Conservation (phyloP, 2,329 filamentous ascomycete species). For the Diplodia intermedia region DNA sequence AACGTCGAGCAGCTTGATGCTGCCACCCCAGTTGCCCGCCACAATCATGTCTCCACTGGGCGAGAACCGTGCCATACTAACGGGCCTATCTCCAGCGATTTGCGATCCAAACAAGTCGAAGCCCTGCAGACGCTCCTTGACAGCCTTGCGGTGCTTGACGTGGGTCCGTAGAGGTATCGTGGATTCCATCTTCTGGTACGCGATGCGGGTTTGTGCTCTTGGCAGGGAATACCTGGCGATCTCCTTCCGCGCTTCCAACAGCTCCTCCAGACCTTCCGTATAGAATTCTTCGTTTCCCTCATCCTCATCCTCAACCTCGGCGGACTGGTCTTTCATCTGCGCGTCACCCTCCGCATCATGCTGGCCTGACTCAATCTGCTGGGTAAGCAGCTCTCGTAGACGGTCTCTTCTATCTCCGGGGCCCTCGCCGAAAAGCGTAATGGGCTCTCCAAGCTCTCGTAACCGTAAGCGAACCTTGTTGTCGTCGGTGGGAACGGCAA, state of each 20-base stretch:
- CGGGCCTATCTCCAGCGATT: slow-evolving; percentile 85
- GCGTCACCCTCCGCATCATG: slow-evolving; percentile 61
- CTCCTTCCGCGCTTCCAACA: slow-evolving; percentile 76
- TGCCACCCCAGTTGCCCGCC: slow-evolving; percentile 91
- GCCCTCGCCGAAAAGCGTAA: slow-evolving; percentile 93
- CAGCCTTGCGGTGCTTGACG: slow-evolving; percentile 86
- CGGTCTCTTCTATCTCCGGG: slow-evolving; percentile 85
- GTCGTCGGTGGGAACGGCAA: slow-evolving; percentile 94
- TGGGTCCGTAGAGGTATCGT: slow-evolving; percentile 86
- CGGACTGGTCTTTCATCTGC: slow-evolving; percentile 54
- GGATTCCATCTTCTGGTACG: slow-evolving; percentile 79
- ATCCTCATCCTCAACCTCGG: slow-evolving; percentile 58
- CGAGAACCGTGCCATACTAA: slow-evolving; percentile 90
- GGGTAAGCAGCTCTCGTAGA: slow-evolving; percentile 78
- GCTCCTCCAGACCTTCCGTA: slow-evolving; percentile 76
- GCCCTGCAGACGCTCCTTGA: slow-evolving; percentile 80
- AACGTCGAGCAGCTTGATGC: slow-evolving; percentile 83
- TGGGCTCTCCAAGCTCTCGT: slow-evolving; percentile 87
- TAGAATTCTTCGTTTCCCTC: slow-evolving; percentile 87
- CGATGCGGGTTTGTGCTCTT: slow-evolving; percentile 76
- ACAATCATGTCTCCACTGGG: slow-evolving; percentile 84
- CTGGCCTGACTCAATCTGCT: slow-evolving; percentile 68
- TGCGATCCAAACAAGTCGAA: slow-evolving; percentile 96
- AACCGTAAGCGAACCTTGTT: slow-evolving; percentile 79
- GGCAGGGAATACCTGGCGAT: slow-evolving; percentile 87